A percentile compares a stretch with the other conserved stretches of the same genome.
These are phyloP conservation scores for Hericium rajendrae DNA, from an alignment of 768 basidiomycete genomes.

Conservation along the genomic window DNA sequence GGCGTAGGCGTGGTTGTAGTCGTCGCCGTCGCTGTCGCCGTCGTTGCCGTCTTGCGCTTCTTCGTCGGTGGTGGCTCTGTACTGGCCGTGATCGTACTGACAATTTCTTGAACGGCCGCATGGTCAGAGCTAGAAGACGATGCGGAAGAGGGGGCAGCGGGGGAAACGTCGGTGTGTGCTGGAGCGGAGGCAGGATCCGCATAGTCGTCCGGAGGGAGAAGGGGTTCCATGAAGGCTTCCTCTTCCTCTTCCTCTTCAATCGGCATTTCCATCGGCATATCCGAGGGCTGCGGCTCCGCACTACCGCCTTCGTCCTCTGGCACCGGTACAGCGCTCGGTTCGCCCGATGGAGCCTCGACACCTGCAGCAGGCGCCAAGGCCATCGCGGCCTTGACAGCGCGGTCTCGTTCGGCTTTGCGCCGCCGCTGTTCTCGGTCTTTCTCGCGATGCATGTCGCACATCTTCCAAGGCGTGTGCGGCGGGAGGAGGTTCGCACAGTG, in stretches of 20 bases:
- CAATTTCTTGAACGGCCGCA: neutral
- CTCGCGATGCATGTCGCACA: constrained; percentile 37
- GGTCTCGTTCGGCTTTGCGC: constrained; percentile 21
- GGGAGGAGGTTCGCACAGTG: constrained; percentile 35
- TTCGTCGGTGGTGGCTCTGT: neutral
- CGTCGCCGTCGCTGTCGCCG: neutral
- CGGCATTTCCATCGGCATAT: neutral
- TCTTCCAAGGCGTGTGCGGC: constrained; percentile 36
- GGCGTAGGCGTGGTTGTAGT: neutral
- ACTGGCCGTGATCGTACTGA: neutral
- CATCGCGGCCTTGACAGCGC: neutral
- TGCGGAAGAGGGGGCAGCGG: neutral
- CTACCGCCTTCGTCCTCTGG: neutral
- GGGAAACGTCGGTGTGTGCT: neutral
- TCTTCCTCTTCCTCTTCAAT: neutral
- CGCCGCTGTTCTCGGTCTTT: constrained; percentile 24
- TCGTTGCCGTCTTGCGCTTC: neutral
- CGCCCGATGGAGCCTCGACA: neutral
- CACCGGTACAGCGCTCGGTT: neutral
- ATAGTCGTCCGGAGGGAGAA: constrained; percentile 1
- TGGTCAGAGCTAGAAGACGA: neutral
- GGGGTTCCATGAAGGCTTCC: constrained; percentile 10
- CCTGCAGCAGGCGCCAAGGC: neutral
- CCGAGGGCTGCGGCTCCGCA: neutral
- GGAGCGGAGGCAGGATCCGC: neutral